phyloP scores from a whole-genome alignment of 441 rosid genomes.

The Gossypium schwendimanii region DNA sequence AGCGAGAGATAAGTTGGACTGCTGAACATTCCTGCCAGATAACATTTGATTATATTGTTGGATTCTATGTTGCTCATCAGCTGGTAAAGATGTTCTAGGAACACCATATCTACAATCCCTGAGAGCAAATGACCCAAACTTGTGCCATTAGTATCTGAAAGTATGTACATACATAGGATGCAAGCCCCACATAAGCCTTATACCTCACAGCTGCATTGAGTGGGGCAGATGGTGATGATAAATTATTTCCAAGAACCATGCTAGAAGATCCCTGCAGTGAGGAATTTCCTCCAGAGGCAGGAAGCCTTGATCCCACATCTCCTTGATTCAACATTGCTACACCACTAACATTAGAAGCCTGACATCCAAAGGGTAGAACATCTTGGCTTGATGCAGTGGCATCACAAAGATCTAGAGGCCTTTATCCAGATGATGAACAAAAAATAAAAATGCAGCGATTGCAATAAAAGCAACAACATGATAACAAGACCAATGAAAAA shows the following conservation, averaged over 20 bases:
- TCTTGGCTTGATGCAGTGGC: conserved; percentile 61
- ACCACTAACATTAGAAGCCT: conserved; percentile 53
- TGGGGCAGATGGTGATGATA: conserved; percentile 54
- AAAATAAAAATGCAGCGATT: conserved; percentile 16
- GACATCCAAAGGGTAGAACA: conserved; percentile 49
- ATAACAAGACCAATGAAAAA: conserved; percentile 6
- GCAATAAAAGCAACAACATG: conserved; percentile 18
- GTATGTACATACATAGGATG: conserved; percentile 10
- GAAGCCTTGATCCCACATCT: conserved; percentile 45
- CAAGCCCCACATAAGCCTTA: conserved; percentile 18
- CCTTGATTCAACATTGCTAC: conserved; percentile 60
- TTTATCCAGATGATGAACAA: conserved; percentile 36
- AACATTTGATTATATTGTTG: conserved; percentile 68
- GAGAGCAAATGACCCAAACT: conserved; percentile 13
- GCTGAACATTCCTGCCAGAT: conserved; percentile 62
- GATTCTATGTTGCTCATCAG: conserved; percentile 77
- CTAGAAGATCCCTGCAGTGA: conserved; percentile 64
- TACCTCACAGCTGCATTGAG: conserved; percentile 71
- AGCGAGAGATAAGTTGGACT: conserved; percentile 59
- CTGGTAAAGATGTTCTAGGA: conserved; percentile 64
- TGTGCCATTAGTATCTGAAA: conserved; percentile 8
- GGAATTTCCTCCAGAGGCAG: conserved; percentile 56
- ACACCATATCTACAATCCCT: conserved; percentile 80
- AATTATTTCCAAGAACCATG: conserved; percentile 47
- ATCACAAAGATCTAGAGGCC: conserved; percentile 97